Percentiles rank a stretch among this genome's conserved stretches.
These are phyloP conservation scores for Trametopsis cervina DNA, from an alignment of 768 basidiomycete species.

Conservation along the genomic window DNA sequence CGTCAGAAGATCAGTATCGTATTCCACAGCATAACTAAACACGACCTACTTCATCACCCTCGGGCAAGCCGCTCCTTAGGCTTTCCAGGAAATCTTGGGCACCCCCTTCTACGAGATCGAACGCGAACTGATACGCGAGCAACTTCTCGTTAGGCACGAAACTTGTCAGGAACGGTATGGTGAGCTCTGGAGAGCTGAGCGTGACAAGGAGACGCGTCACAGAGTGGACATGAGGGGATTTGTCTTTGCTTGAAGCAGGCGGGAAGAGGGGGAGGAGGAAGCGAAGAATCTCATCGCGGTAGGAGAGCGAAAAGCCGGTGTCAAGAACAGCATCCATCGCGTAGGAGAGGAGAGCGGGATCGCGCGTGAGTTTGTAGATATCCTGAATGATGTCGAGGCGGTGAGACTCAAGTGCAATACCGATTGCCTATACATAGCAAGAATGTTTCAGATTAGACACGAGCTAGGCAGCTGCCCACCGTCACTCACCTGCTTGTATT, in stretches of 20 bases:
- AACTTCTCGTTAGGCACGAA: constrained; percentile 66
- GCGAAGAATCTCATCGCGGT: constrained; percentile 74
- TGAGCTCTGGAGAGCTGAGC: constrained; percentile 73
- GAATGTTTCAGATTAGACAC: constrained; percentile 1
- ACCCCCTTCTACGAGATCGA: constrained; percentile 92
- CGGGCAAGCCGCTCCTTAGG: constrained; percentile 61
- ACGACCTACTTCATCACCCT: constrained; percentile 48
- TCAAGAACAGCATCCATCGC: constrained; percentile 90
- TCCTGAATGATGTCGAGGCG: constrained; percentile 81
- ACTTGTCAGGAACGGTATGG: constrained; percentile 64
- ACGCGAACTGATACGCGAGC: constrained; percentile 91
- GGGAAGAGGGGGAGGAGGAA: constrained; percentile 87
- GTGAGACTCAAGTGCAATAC: constrained; percentile 88
- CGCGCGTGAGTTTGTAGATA: constrained; percentile 67
- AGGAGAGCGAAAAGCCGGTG: constrained; percentile 80
- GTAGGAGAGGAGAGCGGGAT: constrained; percentile 78
- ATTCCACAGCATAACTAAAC: background rate
- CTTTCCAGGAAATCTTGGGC: constrained; percentile 87
- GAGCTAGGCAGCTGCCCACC: too few species aligned
- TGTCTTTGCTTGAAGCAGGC: constrained; percentile 59
- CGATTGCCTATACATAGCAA: constrained; percentile 78
- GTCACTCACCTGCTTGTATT: constrained; percentile 83
- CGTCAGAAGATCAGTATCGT: background rate
- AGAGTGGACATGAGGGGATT: constrained; percentile 69
- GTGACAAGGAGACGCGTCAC: constrained; percentile 88